A percentile compares a stretch with the other conserved stretches of the same genome.
Conservation (phyloP, 352 stramenopile species). For the Phytophthora vignae region DNA sequence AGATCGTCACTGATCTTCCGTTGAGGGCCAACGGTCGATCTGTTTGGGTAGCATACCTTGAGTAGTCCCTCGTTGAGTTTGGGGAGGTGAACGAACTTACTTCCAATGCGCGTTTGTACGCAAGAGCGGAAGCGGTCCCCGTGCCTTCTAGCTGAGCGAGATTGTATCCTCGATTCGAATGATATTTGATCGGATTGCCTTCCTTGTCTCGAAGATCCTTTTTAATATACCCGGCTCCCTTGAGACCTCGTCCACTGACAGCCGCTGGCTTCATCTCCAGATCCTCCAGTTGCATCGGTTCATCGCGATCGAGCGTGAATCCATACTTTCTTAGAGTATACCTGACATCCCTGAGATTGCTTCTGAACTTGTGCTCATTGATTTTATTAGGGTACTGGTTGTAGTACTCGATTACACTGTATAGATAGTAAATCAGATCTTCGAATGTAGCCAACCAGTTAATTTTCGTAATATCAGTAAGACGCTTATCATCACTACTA, state of each 20-base stretch:
- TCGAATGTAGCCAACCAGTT: no score
- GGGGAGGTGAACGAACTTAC: not conserved
- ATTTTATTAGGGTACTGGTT: no score
- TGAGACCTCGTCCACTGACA: not conserved
- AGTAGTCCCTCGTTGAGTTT: not conserved
- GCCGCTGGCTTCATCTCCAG: not conserved
- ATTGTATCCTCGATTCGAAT: not conserved
- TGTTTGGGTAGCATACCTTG: not conserved
- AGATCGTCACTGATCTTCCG: not conserved
- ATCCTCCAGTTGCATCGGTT: not conserved
- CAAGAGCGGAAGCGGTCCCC: accelerated
- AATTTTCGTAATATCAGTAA: no score
- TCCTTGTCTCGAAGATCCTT: not conserved
- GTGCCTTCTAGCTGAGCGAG: not conserved
- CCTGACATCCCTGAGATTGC: not conserved
- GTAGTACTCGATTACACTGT: no score
- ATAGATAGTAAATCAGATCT: no score
- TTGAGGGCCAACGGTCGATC: not conserved
- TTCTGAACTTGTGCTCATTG: not conserved
- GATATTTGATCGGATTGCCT: not conserved
- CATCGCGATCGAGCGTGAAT: not conserved
- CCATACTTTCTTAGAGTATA: not conserved
- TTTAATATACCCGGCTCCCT: not conserved
- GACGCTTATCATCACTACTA: no score
- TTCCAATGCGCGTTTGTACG: not conserved